A percentile compares a stretch with the other conserved stretches of the same genome.
These are phyloP conservation scores for Fusarium sp. DNA, from an alignment of 2,329 filamentous ascomycete genomes.

Conservation along the genomic window DNA sequence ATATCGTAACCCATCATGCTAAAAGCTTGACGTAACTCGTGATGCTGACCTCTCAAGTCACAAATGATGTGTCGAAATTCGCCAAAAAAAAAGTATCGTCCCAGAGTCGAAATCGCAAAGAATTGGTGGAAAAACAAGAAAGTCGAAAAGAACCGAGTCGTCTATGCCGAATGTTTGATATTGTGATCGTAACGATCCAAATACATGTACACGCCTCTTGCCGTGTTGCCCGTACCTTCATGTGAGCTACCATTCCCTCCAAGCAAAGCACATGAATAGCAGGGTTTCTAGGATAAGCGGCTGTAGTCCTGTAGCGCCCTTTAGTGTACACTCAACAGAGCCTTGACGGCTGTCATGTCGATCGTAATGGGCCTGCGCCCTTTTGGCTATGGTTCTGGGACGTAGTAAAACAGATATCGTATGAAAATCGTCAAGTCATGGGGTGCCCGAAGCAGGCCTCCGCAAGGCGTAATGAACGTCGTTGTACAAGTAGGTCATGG, in stretches of 20 bases:
- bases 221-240: slow-evolving; percentile 32
- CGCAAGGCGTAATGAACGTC: slow-evolving; percentile 48
- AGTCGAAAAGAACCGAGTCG: slow-evolving; percentile 42
- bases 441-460: slow-evolving; percentile 55
- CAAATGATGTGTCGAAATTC: slow-evolving; percentile 27
- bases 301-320: slow-evolving; percentile 48
- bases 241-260: slow-evolving; percentile 32
- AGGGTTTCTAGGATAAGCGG: slow-evolving; percentile 34
- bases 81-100: slow-evolving; percentile 27
- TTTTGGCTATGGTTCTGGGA: slow-evolving; percentile 46
- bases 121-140: slow-evolving; percentile 43
- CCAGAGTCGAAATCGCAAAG: slow-evolving; percentile 37
- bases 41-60: slow-evolving; percentile 13
- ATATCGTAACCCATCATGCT: slow-evolving; percentile 35
- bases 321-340: slow-evolving; percentile 57
- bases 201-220: slow-evolving; percentile 54
- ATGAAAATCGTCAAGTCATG: slow-evolving; percentile 61
- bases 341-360: slow-evolving; percentile 49
- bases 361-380: slow-evolving; percentile 46
- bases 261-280: slow-evolving; percentile 34
- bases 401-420: slow-evolving; percentile 55
- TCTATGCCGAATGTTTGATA: slow-evolving; percentile 50
- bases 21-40: slow-evolving; percentile 29
- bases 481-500: slow-evolving; percentile 54
- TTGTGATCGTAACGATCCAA: slow-evolving; percentile 51